Evolutionary conservation across 2,329 filamentous ascomycete genomes (phyloP).

Genomic region (Monilinia fructicola): DNA sequence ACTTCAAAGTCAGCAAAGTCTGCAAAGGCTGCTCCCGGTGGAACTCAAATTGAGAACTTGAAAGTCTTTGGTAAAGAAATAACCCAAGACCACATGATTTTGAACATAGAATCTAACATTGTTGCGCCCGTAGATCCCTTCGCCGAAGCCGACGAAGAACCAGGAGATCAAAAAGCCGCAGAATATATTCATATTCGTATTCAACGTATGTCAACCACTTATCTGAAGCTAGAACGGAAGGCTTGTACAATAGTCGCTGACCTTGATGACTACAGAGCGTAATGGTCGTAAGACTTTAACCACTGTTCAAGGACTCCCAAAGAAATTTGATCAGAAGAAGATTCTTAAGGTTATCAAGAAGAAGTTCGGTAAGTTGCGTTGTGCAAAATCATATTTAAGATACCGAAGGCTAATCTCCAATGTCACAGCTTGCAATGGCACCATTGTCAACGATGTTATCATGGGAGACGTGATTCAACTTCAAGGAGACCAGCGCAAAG

Average conservation of each 20-base stretch:
- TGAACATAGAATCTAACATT: not conserved
- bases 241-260: slow-evolving; percentile 43
- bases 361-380: slow-evolving; percentile 73
- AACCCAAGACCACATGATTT: not conserved
- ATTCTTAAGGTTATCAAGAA: slow-evolving; percentile 99
- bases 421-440: slow-evolving; percentile 92
- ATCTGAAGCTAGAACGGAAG: not conserved
- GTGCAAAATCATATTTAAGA: not conserved
- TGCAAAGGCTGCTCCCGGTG: slow-evolving; percentile 18
- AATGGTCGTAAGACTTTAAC: slow-evolving; percentile 99
- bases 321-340: slow-evolving; percentile 99
- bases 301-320: slow-evolving; percentile 96
- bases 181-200: slow-evolving; percentile 99
- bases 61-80: slow-evolving; percentile 23
- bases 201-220: slow-evolving; percentile 70
- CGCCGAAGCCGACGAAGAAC: slow-evolving; percentile 99
- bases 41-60: slow-evolving; percentile 24
- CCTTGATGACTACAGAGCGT: slow-evolving; percentile 65
- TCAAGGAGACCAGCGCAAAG: slow-evolving; percentile 98
- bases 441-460: slow-evolving; percentile 90
- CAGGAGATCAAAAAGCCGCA: slow-evolving; percentile 91
- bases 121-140: slow-evolving; percentile 78
- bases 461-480: slow-evolving; percentile 99
- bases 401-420: not conserved
- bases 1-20: slow-evolving; percentile 7